phyloP scores from a whole-genome alignment of 2,329 filamentous ascomycete species.

The Sporothrix sp. region DNA sequence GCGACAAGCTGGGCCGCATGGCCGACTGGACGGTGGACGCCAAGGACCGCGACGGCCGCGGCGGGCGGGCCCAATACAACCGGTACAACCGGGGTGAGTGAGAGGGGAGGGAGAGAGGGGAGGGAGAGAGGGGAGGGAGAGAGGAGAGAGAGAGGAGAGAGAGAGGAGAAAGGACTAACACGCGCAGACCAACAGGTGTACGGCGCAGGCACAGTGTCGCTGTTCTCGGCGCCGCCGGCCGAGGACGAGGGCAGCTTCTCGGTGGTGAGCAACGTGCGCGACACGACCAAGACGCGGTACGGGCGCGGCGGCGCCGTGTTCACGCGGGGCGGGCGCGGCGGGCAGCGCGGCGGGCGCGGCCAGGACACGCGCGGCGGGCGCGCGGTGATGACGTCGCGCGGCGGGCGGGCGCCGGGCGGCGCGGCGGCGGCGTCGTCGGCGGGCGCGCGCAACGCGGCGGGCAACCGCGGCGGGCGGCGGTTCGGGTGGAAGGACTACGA shows the following conservation, averaged over 20 bases:
- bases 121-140: not conserved
- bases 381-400: constrained; percentile 52
- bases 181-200: constrained; percentile 85
- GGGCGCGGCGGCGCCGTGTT: constrained; percentile 83
- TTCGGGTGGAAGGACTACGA: constrained; percentile 99
- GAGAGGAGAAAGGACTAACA: not conserved
- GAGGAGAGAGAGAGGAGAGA: not conserved
- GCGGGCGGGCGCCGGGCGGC: constrained; percentile 40
- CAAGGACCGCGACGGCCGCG: constrained; percentile 67
- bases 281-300: constrained; percentile 77
- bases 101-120: not conserved
- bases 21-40: constrained; percentile 93
- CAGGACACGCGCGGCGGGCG: constrained; percentile 49
- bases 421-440: constrained; percentile 56
- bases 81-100: constrained; percentile 78
- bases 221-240: constrained; percentile 83
- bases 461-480: constrained; percentile 69
- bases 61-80: constrained; percentile 81
- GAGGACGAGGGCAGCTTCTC: constrained; percentile 98
- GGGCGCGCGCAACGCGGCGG: constrained; percentile 54
- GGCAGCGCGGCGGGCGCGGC: constrained; percentile 62
- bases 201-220: constrained; percentile 73
- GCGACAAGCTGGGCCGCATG: constrained; percentile 97
- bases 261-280: constrained; percentile 89
- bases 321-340: constrained; percentile 71